These are phyloP conservation scores for Dalbergia oliveri DNA, from an alignment of 306 rosid genomes.

Conservation along the genomic window DNA sequence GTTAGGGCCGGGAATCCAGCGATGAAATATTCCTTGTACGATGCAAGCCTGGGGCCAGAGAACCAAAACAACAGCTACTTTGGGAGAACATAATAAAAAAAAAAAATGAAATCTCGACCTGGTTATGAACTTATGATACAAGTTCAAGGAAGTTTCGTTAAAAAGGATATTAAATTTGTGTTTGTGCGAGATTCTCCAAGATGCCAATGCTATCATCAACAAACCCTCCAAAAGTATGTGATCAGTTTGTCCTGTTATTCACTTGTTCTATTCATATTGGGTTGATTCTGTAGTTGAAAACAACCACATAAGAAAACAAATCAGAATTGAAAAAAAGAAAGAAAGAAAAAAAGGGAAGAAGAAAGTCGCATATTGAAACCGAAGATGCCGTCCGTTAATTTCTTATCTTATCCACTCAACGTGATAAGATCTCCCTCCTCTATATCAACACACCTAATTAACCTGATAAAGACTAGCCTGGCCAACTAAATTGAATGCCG, in stretches of 20 bases:
- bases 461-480: no score
- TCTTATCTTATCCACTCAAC: neutral
- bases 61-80: neutral
- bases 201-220: slow-evolving; percentile 13
- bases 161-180: neutral
- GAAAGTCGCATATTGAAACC: slow-evolving; percentile 1
- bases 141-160: neutral
- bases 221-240: neutral
- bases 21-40: neutral
- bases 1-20: slow-evolving; percentile 24
- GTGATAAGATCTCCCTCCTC: slow-evolving; percentile 8
- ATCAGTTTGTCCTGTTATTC: neutral
- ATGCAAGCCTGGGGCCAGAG: neutral
- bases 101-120: neutral
- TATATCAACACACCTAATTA: neutral
- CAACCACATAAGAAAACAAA: neutral
- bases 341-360: neutral
- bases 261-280: neutral
- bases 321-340: neutral
- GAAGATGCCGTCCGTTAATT: neutral
- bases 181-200: neutral
- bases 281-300: slow-evolving; percentile 3
- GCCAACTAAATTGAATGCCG: no score
- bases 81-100: neutral
- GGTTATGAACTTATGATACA: neutral